These are phyloP conservation scores for Sporobolomyces pararoseus DNA, from an alignment of 768 basidiomycete genomes.

Conservation along the genomic window DNA sequence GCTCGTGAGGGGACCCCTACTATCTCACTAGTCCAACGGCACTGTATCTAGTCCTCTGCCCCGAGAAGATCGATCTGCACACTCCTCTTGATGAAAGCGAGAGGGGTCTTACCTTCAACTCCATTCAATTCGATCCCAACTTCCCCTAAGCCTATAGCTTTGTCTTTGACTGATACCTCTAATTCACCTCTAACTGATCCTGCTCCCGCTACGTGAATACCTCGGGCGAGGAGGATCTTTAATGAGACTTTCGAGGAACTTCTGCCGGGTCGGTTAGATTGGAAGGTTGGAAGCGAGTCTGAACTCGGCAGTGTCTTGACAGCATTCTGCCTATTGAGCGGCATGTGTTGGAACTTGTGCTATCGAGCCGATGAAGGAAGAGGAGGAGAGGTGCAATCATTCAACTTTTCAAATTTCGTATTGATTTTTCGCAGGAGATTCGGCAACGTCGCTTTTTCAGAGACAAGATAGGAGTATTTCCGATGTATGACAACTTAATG, in stretches of 20 bases:
- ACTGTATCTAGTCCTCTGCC: too few species aligned
- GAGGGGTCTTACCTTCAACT: constrained; percentile 36
- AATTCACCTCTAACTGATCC: constrained; percentile 38
- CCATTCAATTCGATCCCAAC: constrained; percentile 39
- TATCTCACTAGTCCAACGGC: too few species aligned
- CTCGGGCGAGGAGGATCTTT: constrained; percentile 13
- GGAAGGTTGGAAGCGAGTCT: constrained; percentile 6
- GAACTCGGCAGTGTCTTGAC: neutral
- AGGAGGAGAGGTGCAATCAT: neutral
- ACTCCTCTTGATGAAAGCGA: neutral
- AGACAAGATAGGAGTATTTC: too few species aligned
- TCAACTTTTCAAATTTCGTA: too few species aligned
- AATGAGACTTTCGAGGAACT: constrained; percentile 11
- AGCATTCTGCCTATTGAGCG: constrained; percentile 2
- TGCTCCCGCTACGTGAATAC: constrained; percentile 35
- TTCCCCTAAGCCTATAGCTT: constrained; percentile 38
- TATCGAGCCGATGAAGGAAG: neutral
- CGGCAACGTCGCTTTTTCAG: too few species aligned
- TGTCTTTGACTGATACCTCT: constrained; percentile 30
- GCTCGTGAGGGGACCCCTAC: too few species aligned
- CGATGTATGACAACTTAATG: too few species aligned
- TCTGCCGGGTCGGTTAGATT: neutral
- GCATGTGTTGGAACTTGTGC: neutral
- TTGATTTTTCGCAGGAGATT: too few species aligned
- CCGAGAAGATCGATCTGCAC: constrained; percentile 3